phyloP scores from a whole-genome alignment of 768 basidiomycete species.

The Russula sp. region DNA sequence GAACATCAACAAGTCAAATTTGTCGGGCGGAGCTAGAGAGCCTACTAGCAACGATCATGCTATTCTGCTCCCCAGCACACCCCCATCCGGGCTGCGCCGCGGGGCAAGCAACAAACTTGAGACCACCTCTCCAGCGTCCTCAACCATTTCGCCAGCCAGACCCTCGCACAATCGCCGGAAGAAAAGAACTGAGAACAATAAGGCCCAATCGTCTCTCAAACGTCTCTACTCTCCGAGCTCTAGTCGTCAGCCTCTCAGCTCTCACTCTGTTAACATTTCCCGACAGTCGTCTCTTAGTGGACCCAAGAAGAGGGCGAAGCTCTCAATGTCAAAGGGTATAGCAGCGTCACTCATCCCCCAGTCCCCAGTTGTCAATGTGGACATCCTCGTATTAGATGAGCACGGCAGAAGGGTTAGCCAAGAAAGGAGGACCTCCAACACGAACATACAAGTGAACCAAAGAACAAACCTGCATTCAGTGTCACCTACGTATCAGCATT shows the following conservation, averaged over 20 bases:
- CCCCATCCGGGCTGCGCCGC: neutral
- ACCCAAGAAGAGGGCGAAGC: slow-evolving; percentile 27
- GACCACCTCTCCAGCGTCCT: neutral
- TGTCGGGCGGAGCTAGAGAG: neutral
- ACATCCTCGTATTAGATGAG: slow-evolving; percentile 63
- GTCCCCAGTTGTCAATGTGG: slow-evolving; percentile 51
- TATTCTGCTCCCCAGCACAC: neutral
- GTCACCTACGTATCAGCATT: slow-evolving; percentile 8
- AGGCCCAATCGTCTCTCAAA: slow-evolving; percentile 1
- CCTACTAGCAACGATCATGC: neutral
- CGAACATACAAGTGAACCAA: slow-evolving; percentile 37
- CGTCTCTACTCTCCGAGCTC: slow-evolving; percentile 15
- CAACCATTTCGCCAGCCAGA: slow-evolving; percentile 15
- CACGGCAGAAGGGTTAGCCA: slow-evolving; percentile 50
- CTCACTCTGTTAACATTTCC: slow-evolving; percentile 35
- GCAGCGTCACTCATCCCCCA: slow-evolving; percentile 31
- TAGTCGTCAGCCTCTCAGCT: slow-evolving; percentile 38
- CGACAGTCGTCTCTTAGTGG: slow-evolving; percentile 29
- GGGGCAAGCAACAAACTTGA: neutral
- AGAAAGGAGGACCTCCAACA: slow-evolving; percentile 54
- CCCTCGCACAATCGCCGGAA: slow-evolving; percentile 15
- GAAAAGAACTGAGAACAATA: slow-evolving; percentile 20
- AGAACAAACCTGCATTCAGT: slow-evolving; percentile 3
- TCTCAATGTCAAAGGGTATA: slow-evolving; percentile 14
- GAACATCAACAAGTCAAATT: neutral